Conservation (phyloP, 768 basidiomycete species). For the Panellus pusillus region DNA sequence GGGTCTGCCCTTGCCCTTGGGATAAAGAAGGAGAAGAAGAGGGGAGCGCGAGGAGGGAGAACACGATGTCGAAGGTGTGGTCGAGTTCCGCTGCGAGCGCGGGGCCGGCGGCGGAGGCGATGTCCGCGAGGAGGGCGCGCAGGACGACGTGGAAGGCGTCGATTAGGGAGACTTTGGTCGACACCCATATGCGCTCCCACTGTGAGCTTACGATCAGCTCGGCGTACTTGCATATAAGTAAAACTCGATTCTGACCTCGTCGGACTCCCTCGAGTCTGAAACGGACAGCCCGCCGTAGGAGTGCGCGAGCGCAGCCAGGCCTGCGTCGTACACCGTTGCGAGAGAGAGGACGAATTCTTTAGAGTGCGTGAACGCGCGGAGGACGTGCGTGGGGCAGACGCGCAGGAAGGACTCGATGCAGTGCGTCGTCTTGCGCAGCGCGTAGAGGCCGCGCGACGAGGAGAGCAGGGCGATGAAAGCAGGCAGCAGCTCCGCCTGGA, state of each 20-base stretch:
- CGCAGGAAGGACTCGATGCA: conserved; percentile 57
- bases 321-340: conserved; percentile 59
- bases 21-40: conserved; percentile 24
- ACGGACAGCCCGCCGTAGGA: conserved; percentile 58
- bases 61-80: conserved; percentile 55
- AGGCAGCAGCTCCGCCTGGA: conserved; percentile 51
- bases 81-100: conserved; percentile 50
- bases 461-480: conserved; percentile 55
- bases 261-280: conserved; percentile 28
- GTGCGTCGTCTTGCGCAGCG: conserved; percentile 61
- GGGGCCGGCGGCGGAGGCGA: conserved; percentile 43
- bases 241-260: conserved; percentile 38
- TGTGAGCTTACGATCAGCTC: conserved; percentile 25
- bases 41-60: conserved; percentile 54
- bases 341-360: conserved; percentile 56
- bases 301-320: conserved; percentile 52
- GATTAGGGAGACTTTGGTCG: conserved; percentile 70
- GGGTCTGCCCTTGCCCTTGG: conserved; percentile 31
- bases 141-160: conserved; percentile 68
- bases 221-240: conserved; percentile 16
- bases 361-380: conserved; percentile 52
- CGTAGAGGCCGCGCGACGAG: conserved; percentile 55
- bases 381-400: conserved; percentile 46
- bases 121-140: conserved; percentile 46
- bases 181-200: conserved; percentile 72